Evolutionary conservation across 768 basidiomycete genomes (phyloP).

Genomic region (Suillus fuscotomentosus): DNA sequence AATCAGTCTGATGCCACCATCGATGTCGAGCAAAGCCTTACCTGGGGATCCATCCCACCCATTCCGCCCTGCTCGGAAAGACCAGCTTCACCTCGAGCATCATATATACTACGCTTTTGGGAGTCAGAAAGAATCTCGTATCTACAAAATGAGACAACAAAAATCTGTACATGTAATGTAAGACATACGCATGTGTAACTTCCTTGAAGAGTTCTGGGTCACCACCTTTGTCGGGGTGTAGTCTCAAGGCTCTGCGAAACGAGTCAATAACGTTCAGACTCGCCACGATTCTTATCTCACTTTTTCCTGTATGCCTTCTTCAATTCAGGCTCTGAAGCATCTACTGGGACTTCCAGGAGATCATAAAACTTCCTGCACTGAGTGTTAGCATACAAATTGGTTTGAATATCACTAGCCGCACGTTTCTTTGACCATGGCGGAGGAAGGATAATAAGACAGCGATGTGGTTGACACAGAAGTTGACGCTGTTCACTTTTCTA

Average conservation of each 20-base stretch:
- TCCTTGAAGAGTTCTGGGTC: conserved; percentile 98
- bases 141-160: conserved; percentile 37
- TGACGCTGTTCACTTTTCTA: conserved; percentile 11
- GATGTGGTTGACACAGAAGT: conserved; percentile 13
- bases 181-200: conserved; percentile 87
- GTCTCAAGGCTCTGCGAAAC: conserved; percentile 63
- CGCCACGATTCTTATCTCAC: conserved; percentile 36
- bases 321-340: conserved; percentile 79
- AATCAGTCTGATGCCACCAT: not conserved
- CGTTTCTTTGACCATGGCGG: conserved; percentile 71
- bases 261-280: conserved; percentile 6
- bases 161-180: conserved; percentile 9
- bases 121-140: conserved; percentile 93
- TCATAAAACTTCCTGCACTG: conserved; percentile 82
- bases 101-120: conserved; percentile 79
- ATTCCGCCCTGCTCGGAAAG: conserved; percentile 82
- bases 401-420: conserved; percentile 30
- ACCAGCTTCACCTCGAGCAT: conserved; percentile 91
- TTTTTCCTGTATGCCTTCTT: conserved; percentile 97
- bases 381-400: conserved; percentile 7
- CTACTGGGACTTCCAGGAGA: conserved; percentile 80
- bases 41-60: conserved; percentile 97
- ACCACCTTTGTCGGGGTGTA: conserved; percentile 94
- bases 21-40: conserved; percentile 30
- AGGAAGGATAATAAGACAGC: conserved; percentile 6